phyloP scores from a whole-genome alignment of 148 eudicot genomes.

The Suaeda aralocaspica region DNA sequence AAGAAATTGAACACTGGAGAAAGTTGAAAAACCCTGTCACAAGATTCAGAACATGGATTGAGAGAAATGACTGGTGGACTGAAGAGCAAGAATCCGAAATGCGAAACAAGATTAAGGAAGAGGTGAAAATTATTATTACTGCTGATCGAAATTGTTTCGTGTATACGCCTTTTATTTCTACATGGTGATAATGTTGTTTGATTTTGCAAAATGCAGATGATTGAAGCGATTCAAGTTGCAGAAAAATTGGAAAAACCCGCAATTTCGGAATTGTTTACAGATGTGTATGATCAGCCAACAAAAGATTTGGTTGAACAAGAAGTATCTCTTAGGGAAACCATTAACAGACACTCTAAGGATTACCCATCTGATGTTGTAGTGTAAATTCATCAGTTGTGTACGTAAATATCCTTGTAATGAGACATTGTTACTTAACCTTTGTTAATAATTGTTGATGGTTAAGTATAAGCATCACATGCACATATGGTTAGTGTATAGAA shows the following conservation, averaged over 20 bases:
- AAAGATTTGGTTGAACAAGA: constrained; percentile 60
- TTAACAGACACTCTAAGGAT: constrained; percentile 51
- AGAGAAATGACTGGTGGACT: constrained; percentile 70
- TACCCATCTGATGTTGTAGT: constrained; percentile 55
- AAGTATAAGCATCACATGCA: no score
- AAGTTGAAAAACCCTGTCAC: constrained; percentile 40
- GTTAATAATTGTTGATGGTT: no score
- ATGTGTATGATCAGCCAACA: constrained; percentile 65
- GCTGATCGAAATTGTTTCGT: no score
- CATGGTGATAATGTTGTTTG: no score
- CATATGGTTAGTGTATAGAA: no score
- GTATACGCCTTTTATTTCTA: no score
- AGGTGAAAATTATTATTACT: constrained; percentile 32
- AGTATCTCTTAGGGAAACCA: constrained; percentile 38
- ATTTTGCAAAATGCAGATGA: constrained; percentile 37
- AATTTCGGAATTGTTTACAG: constrained; percentile 54
- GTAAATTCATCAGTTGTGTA: no score
- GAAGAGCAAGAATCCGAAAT: constrained; percentile 48
- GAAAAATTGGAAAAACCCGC: constrained; percentile 62
- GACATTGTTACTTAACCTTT: no score
- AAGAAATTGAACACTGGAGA: constrained; percentile 75
- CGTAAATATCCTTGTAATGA: no score
- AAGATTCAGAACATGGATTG: constrained; percentile 60
- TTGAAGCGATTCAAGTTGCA: constrained; percentile 63
- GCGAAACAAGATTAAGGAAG: constrained; percentile 43